Evolutionary conservation across 2,329 filamentous ascomycete species (phyloP).

Genomic region (Microdochium bolleyi): DNA sequence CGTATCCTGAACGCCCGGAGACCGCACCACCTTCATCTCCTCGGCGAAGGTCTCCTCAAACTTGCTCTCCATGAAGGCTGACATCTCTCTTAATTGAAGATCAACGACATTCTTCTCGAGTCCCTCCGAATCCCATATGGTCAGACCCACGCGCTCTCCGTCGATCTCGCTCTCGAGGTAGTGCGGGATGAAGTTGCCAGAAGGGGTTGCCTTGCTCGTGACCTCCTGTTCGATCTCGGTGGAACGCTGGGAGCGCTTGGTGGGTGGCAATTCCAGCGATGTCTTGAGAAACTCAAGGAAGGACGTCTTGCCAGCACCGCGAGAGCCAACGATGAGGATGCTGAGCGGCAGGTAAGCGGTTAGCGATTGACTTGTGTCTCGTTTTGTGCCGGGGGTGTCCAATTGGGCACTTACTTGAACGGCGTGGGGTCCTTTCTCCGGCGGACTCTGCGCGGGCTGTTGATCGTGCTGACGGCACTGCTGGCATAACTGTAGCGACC

Average conservation of each 20-base stretch:
- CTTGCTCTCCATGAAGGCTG: slow-evolving; percentile 89
- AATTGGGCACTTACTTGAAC: slow-evolving; percentile 72
- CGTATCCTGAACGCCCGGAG: slow-evolving; percentile 87
- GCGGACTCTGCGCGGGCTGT: slow-evolving; percentile 84
- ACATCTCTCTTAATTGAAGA: slow-evolving; percentile 86
- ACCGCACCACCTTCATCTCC: slow-evolving; percentile 94
- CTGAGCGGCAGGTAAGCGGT: slow-evolving; percentile 33
- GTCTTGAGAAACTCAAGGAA: slow-evolving; percentile 94
- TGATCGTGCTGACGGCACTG: slow-evolving; percentile 82
- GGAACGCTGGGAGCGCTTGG: slow-evolving; percentile 56
- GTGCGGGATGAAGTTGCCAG: slow-evolving; percentile 73
- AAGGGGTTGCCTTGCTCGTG: slow-evolving; percentile 40
- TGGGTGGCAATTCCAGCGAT: slow-evolving; percentile 72
- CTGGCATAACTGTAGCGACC: slow-evolving; percentile 95
- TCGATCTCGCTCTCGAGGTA: slow-evolving; percentile 95
- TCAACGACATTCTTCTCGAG: slow-evolving; percentile 93
- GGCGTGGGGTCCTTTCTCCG: slow-evolving; percentile 95
- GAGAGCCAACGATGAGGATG: slow-evolving; percentile 82
- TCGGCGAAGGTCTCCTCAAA: slow-evolving; percentile 97
- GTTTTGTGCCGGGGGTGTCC: background rate
- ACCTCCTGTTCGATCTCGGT: slow-evolving; percentile 48
- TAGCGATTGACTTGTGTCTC: background rate
- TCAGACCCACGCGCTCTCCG: slow-evolving; percentile 82
- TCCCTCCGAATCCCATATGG: slow-evolving; percentile 93
- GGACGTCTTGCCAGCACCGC: slow-evolving; percentile 86